Evolutionary conservation across 208 protist species (phyloP), one percentile per base, ranked within the genome.

Genomic region (Leishmania tarentolae): DNA sequence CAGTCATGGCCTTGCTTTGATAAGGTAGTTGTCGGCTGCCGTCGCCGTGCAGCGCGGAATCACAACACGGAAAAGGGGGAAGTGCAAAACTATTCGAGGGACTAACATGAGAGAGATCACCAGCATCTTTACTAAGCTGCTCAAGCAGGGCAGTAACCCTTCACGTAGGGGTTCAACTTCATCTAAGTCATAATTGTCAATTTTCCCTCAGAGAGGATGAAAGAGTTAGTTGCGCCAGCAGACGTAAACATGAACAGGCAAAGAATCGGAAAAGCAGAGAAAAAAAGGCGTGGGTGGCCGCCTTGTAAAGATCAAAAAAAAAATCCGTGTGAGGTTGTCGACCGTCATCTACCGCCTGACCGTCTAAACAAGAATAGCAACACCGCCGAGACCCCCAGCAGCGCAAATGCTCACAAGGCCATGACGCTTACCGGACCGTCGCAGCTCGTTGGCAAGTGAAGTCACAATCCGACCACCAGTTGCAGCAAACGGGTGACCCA

Each of bases 401-500:
- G 95, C 95, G 84, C 95, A 98, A 83, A 98, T 95, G 66, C 94
- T 97, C 28, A 97, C 82, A 19, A 98, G 82, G 47, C 91, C 92
- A 77, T 95, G 86, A 46, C 82, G 84, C 84, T 97, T 96, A 61
- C 92, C 92, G 47, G 81, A 86, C 63, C 93, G 86, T n/a, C 94
- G 88, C 42, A 98, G 87, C 78, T 97, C 91, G 73, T 95, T 97
- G 17, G 92, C 84, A 28, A 94, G 79, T 15, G 90, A 91, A 0
- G 90, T 96, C 70, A 95, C 91, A 69, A 96, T 87, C 8, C 95
- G 86, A 19, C 95, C 95, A 71, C 93, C 95, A 24, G 95, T 98
- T 6, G 93, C 93, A 65, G 94, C 93, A 66, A 98, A 98, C 50
- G 95, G 95, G 78, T 98, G 95, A 24, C 95, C 95, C 6, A 98